These are phyloP conservation scores for Mycena rosella DNA, from an alignment of 768 basidiomycete species.

Conservation along the genomic window DNA sequence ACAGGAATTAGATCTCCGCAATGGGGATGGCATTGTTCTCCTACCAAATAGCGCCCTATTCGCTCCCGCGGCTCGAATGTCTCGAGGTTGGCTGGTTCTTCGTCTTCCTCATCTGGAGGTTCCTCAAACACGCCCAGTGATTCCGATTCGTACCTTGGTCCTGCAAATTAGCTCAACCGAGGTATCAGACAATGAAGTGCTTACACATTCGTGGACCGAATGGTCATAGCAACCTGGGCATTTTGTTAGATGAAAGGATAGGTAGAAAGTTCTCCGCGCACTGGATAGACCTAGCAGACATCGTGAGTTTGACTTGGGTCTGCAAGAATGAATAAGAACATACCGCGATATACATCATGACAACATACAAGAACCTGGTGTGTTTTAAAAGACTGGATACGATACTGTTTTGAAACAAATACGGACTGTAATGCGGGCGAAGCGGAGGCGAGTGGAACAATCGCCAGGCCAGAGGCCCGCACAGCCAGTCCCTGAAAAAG, in stretches of 20 bases:
- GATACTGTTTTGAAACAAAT: background rate
- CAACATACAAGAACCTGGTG: constrained; percentile 73
- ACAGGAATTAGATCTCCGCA: constrained; percentile 22
- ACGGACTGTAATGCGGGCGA: constrained; percentile 81
- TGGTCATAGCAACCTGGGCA: constrained; percentile 65
- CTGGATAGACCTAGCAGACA: constrained; percentile 55
- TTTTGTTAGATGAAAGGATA: constrained; percentile 1
- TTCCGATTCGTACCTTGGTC: constrained; percentile 72
- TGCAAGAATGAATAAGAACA: constrained; percentile 39
- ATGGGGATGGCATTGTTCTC: background rate
- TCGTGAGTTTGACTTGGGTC: background rate
- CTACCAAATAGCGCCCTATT: constrained; percentile 54
- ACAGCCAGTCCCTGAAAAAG: constrained; percentile 68
- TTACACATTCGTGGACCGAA: constrained; percentile 76
- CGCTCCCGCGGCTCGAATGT: constrained; percentile 55
- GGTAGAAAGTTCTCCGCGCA: constrained; percentile 35
- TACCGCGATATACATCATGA: constrained; percentile 83
- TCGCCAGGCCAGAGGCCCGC: constrained; percentile 65
- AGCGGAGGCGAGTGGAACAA: constrained; percentile 59
- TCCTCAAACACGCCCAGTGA: constrained; percentile 77
- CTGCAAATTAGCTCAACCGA: background rate
- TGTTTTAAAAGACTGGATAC: background rate
- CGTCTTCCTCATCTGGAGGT: constrained; percentile 62
- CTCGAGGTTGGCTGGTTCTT: constrained; percentile 58
- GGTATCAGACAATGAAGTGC: constrained; percentile 19